These are phyloP conservation scores for Gracilariopsis chorda DNA, from an alignment of 23 red algal species.

Conservation along the genomic window DNA sequence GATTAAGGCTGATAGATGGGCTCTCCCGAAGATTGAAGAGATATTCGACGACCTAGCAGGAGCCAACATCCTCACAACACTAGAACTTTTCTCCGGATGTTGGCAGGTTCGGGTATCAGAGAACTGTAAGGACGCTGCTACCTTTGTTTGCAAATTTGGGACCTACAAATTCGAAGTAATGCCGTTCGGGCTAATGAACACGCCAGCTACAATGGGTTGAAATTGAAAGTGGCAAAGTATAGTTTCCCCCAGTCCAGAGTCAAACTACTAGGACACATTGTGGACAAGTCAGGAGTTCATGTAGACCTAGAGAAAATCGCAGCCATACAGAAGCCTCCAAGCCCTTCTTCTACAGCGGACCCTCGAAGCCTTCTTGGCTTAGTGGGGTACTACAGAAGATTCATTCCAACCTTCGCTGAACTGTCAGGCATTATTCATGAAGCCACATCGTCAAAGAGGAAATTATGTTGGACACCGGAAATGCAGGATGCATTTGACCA, in stretches of 20 bases:
- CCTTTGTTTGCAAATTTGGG: not conserved
- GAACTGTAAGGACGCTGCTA: not conserved
- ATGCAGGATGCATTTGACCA: not conserved
- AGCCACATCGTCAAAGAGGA: not conserved
- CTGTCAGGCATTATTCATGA: not conserved
- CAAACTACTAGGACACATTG: not conserved
- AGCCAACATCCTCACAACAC: not conserved
- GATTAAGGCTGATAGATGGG: not conserved
- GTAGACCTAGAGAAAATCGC: not conserved
- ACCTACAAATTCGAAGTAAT: slow-evolving; percentile 18
- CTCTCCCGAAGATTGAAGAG: slow-evolving; percentile 14
- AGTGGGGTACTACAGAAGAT: slow-evolving; percentile 2
- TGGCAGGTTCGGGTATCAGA: slow-evolving; percentile 8
- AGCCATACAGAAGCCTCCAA: not conserved
- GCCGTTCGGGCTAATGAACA: slow-evolving; percentile 45
- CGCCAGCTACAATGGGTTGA: slow-evolving; percentile 2
- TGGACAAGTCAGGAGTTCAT: not conserved
- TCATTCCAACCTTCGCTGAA: not conserved
- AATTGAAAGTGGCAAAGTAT: not conserved
- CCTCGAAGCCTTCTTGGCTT: slow-evolving; percentile 1
- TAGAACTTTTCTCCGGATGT: slow-evolving; percentile 4
- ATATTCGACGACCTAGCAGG: slow-evolving; percentile 9
- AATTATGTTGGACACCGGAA: not conserved
- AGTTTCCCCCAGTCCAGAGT: not conserved
- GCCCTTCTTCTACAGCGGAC: not conserved